These are phyloP conservation scores for Phytophthora ramorum DNA, from an alignment of 352 stramenopile species.

Conservation along the genomic window DNA sequence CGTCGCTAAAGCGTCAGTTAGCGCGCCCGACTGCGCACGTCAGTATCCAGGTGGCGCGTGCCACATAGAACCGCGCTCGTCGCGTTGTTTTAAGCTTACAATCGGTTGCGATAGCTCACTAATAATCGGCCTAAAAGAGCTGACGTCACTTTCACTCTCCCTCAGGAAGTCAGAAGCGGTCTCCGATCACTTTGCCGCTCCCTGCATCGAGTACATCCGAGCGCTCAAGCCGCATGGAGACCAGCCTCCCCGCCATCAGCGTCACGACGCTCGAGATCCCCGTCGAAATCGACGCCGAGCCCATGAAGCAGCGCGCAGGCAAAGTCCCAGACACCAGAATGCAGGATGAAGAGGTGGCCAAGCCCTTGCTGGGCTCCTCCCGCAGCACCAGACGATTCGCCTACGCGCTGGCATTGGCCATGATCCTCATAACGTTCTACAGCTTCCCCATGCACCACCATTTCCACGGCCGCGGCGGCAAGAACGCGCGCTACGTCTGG, in stretches of 20 bases:
- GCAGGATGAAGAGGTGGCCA: slow-evolving; percentile 9
- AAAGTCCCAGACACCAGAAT: slow-evolving; percentile 14
- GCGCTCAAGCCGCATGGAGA: slow-evolving; percentile 29
- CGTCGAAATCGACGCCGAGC: slow-evolving; percentile 20
- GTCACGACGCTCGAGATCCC: slow-evolving; percentile 22
- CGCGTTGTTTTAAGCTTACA: neutral
- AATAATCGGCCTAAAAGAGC: slow-evolving; percentile 1
- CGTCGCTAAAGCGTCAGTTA: neutral
- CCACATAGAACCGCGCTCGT: slow-evolving; percentile 21
- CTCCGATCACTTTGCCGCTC: slow-evolving; percentile 15
- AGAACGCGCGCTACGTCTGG: slow-evolving; percentile 93
- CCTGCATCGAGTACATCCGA: slow-evolving; percentile 13
- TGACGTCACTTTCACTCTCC: slow-evolving; percentile 20
- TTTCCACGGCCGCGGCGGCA: slow-evolving; percentile 40
- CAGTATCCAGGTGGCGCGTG: slow-evolving; percentile 11
- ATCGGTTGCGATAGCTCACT: neutral
- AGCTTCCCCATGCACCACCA: slow-evolving; percentile 52
- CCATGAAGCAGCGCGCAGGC: slow-evolving; percentile 28
- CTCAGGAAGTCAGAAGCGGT: slow-evolving; percentile 15
- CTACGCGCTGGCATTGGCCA: slow-evolving; percentile 56
- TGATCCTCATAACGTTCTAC: slow-evolving; percentile 73
- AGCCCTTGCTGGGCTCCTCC: slow-evolving; percentile 24
- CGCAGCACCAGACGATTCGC: slow-evolving; percentile 26
- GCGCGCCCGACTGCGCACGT: slow-evolving; percentile 5
- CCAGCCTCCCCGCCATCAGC: slow-evolving; percentile 9